Evolutionary conservation across 148 eudicot genomes (phyloP), one percentile per base, ranked within the genome.

Genomic region (Vaccinium darrowii): DNA sequence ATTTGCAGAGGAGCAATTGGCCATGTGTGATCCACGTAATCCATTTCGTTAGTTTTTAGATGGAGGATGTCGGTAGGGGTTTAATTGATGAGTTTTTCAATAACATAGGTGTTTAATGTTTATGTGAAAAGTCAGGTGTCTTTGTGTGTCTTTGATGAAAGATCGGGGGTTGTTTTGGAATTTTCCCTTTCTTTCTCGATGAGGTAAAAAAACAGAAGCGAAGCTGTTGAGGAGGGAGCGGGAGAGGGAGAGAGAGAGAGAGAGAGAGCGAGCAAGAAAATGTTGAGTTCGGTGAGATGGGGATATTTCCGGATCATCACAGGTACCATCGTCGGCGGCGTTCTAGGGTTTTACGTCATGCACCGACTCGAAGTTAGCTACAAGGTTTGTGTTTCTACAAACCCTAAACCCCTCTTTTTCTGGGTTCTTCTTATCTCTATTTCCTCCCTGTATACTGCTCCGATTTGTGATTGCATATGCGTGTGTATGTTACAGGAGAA

Each of bases 331-430:
- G 13, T 78, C 15, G 92, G 93, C 3, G 93, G 93, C 39, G 39
- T 83, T 39, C 65, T 89, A 30, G 93, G 93, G 77, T 91, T 91
- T 81, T 91, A 90, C 47, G 88, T 87, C 23, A 91, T 91, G 93
- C 92, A 91, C 43, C 91, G 92, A 21, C 36, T 81, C 39, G 93
- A 91, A 84, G 50, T 77, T 18, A 83, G 87, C 87, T 91, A 91
- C 86, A 91, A 91, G 92, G 93, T 90, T 53, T 16, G 52, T 14
- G 3, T 69, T 69, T 36, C 16, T 76, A 49, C 50, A 11, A 72
- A 54, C 81, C 30, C 81, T 8, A 10, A 36, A 9, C 6, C 18
- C 19, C 6, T 39, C 71, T 6, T 21, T 60, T 39, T 12, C 14
- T 78, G 12, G 10, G 9, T 19, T 23, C 4, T 57, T 79, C 14